phyloP scores from a whole-genome alignment of 306 rosid species.

The Begonia masoniana region DNA sequence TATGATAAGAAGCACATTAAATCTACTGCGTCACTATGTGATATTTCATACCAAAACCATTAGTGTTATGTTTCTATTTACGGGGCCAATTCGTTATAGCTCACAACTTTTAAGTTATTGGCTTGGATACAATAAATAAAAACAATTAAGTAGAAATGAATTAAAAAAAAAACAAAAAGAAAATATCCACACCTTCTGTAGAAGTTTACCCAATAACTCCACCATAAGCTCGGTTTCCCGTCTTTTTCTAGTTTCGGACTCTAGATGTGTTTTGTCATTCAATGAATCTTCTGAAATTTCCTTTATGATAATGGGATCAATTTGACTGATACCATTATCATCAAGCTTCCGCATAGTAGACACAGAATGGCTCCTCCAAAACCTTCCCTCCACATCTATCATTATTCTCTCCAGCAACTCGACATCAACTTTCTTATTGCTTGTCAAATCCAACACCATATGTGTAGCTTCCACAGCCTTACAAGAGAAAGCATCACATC shows the following conservation, averaged over 20 bases:
- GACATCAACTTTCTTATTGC: slow-evolving; percentile 47
- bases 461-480: slow-evolving; percentile 77
- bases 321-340: slow-evolving; percentile 15
- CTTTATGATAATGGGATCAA: not conserved
- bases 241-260: slow-evolving; percentile 26
- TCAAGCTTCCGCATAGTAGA: slow-evolving; percentile 14
- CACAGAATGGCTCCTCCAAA: slow-evolving; percentile 13
- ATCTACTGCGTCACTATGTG: too few species aligned
- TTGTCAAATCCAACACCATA: slow-evolving; percentile 53
- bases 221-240: slow-evolving; percentile 56
- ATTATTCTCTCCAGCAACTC: slow-evolving; percentile 55
- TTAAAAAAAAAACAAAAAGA: too few species aligned
- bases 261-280: slow-evolving; percentile 23
- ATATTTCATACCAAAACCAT: too few species aligned
- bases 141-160: too few species aligned
- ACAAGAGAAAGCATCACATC: slow-evolving; percentile 7
- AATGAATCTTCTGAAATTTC: slow-evolving; percentile 6
- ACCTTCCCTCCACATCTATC: slow-evolving; percentile 50
- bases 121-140: too few species aligned
- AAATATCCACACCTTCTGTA: slow-evolving; percentile 49
- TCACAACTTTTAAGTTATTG: too few species aligned
- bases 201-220: slow-evolving; percentile 54
- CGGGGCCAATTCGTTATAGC: too few species aligned
- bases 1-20: too few species aligned
- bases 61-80: too few species aligned